Conservation (phyloP, 257 asterid genomes). For the Jaltomata sinuosa region DNA sequence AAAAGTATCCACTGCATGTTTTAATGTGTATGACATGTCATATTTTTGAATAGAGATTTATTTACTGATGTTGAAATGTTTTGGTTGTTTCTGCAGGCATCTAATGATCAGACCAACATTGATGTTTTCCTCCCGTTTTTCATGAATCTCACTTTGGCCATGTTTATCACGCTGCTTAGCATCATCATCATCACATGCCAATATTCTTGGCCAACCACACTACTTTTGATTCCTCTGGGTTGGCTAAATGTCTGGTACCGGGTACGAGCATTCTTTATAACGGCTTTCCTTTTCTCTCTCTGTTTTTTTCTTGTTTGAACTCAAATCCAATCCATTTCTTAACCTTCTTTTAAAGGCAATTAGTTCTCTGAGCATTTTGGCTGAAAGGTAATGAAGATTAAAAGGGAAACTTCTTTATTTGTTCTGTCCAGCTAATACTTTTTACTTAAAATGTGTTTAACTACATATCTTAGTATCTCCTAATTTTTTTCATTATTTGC, state of each 20-base stretch:
- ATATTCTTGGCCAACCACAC: slow-evolving; percentile 82
- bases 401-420: neutral
- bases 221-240: slow-evolving; percentile 75
- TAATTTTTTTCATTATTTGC: neutral
- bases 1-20: neutral
- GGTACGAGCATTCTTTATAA: slow-evolving; percentile 31
- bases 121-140: slow-evolving; percentile 75
- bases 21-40: neutral
- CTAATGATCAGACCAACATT: slow-evolving; percentile 81
- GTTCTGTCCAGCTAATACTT: neutral
- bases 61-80: neutral
- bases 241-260: slow-evolving; percentile 91
- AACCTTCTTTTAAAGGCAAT: neutral
- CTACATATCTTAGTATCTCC: neutral
- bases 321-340: neutral
- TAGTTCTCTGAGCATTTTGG: neutral
- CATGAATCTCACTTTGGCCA: slow-evolving; percentile 38
- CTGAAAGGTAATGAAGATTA: neutral
- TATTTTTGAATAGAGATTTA: neutral
- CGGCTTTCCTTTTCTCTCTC: neutral
- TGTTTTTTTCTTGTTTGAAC: neutral
- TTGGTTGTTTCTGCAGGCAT: slow-evolving; percentile 48
- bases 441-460: neutral
- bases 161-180: slow-evolving; percentile 48
- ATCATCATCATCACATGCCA: slow-evolving; percentile 83